Evolutionary conservation across 495 filamentous ascomycete genomes (phyloP).

Genomic region (Hyaloscypha variabilis): DNA sequence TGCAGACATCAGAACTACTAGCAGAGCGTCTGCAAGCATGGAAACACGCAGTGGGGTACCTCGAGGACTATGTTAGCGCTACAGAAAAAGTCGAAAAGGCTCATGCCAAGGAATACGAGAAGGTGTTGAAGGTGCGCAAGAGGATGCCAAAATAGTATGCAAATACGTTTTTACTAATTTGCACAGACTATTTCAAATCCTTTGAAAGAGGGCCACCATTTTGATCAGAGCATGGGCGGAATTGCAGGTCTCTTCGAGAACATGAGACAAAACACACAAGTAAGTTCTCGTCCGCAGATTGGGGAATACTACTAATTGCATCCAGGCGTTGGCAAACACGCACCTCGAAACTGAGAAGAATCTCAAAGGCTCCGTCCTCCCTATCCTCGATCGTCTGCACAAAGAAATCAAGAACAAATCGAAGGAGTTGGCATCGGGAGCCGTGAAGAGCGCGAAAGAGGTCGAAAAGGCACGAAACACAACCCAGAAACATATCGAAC

Average conservation of each 20-base stretch:
- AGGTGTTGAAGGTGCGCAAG: constrained; percentile 75
- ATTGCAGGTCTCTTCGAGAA: constrained; percentile 90
- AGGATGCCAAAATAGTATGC: background rate
- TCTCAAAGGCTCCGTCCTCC: constrained; percentile 79
- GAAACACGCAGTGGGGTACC: constrained; percentile 90
- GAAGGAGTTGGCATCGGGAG: constrained; percentile 84
- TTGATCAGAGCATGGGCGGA: constrained; percentile 83
- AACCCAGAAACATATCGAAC: constrained; percentile 96
- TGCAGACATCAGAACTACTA: constrained; percentile 75
- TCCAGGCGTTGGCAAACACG: constrained; percentile 76
- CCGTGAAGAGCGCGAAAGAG: constrained; percentile 82
- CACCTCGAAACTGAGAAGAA: constrained; percentile 88
- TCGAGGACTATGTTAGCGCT: constrained; percentile 84
- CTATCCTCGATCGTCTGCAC: constrained; percentile 86
- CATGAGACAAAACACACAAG: constrained; percentile 87
- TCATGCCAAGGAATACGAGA: constrained; percentile 94
- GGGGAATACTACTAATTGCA: constrained; percentile 4
- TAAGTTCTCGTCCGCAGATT: constrained; percentile 35
- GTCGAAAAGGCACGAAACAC: constrained; percentile 84
- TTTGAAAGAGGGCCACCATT: constrained; percentile 85
- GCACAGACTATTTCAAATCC: constrained; percentile 79
- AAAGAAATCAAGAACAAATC: constrained; percentile 94
- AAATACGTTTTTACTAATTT: background rate
- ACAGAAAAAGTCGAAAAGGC: constrained; percentile 83
- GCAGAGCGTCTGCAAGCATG: constrained; percentile 86